These are phyloP conservation scores for Alternaria sp. DNA, from an alignment of 2,329 filamentous ascomycete species.

Conservation along the genomic window DNA sequence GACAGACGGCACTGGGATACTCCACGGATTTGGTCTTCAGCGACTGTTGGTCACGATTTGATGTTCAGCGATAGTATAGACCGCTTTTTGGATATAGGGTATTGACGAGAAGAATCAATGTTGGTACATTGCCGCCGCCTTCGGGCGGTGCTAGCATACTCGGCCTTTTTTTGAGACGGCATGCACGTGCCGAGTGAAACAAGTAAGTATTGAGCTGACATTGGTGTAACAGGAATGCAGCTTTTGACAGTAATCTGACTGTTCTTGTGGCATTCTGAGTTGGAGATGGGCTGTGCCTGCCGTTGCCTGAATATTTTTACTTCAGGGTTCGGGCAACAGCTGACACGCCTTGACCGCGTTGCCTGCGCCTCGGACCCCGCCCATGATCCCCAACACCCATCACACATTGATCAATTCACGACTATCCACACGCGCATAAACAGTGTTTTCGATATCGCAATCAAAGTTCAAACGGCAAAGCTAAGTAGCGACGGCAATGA, in stretches of 20 bases:
- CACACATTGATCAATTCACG: not conserved
- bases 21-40: slow-evolving; percentile 4
- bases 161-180: not conserved
- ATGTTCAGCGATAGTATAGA: slow-evolving; percentile 7
- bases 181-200: not conserved
- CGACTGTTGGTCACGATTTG: not conserved
- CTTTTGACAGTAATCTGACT: not conserved
- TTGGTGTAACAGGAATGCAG: not conserved
- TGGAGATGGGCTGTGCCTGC: not conserved
- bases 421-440: not conserved
- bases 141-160: not conserved
- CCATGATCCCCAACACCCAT: not conserved
- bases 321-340: not conserved
- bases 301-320: not conserved
- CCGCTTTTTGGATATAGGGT: not conserved
- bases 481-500: not conserved
- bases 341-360: not conserved
- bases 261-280: not conserved
- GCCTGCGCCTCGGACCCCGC: not conserved
- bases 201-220: not conserved
- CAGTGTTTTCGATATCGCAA: not conserved
- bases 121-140: not conserved
- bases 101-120: not conserved
- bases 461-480: not conserved
- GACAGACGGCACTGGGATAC: slow-evolving; percentile 8